phyloP scores from a whole-genome alignment of 495 filamentous ascomycete genomes.

The Xylaria sp. region DNA sequence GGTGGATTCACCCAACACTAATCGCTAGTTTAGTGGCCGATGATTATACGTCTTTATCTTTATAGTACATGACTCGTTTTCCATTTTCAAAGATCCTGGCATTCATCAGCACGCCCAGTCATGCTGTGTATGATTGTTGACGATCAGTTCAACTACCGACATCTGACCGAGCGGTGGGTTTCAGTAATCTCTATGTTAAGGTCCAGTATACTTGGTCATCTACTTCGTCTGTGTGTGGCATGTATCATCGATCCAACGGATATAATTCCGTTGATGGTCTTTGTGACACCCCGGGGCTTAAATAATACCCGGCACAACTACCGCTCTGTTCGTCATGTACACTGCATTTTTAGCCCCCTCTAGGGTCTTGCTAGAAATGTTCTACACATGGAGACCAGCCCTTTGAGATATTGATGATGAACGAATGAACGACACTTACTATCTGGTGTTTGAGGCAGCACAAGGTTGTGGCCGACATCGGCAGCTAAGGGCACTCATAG shows the following conservation, averaged over 20 bases:
- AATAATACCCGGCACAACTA: neutral
- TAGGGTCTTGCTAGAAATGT: neutral
- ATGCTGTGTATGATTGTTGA: neutral
- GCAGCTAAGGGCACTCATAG: neutral
- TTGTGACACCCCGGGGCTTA: neutral
- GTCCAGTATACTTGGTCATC: neutral
- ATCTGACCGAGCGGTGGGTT: neutral
- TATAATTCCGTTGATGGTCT: neutral
- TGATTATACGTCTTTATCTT: slow-evolving; percentile 8
- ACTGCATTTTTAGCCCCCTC: too few species aligned
- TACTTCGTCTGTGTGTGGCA: neutral
- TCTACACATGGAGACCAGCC: too few species aligned
- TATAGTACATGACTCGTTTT: neutral
- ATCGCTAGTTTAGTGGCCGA: slow-evolving; percentile 4
- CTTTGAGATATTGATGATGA: neutral
- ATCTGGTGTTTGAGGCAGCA: neutral
- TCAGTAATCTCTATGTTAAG: neutral
- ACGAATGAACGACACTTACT: neutral
- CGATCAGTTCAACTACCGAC: slow-evolving; percentile 7
- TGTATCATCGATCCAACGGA: neutral
- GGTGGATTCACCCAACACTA: neutral
- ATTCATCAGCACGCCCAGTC: neutral
- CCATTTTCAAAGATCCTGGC: neutral
- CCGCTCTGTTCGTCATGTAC: neutral
- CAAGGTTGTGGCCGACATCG: slow-evolving; percentile 10